These are phyloP conservation scores for Effrenium voratum DNA, from an alignment of 73 alveolate genomes.

Conservation along the genomic window DNA sequence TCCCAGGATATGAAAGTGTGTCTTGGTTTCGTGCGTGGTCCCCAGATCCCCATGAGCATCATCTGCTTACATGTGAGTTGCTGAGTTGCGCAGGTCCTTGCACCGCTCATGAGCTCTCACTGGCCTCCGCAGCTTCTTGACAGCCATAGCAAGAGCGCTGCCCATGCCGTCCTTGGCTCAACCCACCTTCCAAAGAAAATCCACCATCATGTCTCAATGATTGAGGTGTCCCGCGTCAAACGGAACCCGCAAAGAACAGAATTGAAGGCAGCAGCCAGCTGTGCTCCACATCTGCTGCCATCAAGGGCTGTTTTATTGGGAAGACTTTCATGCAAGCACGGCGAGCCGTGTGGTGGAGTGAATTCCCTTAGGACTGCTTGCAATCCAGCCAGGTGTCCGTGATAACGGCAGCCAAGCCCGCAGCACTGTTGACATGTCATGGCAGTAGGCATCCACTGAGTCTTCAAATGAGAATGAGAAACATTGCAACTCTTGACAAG, in stretches of 20 bases:
- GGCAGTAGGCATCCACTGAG: no score
- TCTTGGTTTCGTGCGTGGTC: neutral
- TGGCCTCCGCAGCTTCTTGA: neutral
- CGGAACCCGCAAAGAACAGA: neutral
- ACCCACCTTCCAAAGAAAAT: neutral
- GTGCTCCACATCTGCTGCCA: neutral
- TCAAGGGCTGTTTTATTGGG: neutral
- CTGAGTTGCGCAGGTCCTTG: neutral
- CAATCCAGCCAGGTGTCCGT: neutral
- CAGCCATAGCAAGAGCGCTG: conserved; percentile 63
- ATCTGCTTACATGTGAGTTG: neutral
- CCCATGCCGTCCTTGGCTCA: conserved; percentile 54
- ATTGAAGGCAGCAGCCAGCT: neutral
- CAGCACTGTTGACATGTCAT: conserved; percentile 75
- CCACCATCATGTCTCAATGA: neutral
- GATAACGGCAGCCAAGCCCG: conserved; percentile 46
- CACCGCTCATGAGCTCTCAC: neutral
- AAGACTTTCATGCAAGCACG: neutral
- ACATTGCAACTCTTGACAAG: no score
- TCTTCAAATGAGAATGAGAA: no score
- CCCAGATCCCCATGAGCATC: neutral
- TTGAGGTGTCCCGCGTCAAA: neutral
- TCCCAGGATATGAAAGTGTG: neutral
- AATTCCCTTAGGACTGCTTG: no score
- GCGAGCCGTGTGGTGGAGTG: neutral